Evolutionary conservation across 2,329 filamentous ascomycete species (phyloP).

Genomic region (Parastagonospora nodorum): DNA sequence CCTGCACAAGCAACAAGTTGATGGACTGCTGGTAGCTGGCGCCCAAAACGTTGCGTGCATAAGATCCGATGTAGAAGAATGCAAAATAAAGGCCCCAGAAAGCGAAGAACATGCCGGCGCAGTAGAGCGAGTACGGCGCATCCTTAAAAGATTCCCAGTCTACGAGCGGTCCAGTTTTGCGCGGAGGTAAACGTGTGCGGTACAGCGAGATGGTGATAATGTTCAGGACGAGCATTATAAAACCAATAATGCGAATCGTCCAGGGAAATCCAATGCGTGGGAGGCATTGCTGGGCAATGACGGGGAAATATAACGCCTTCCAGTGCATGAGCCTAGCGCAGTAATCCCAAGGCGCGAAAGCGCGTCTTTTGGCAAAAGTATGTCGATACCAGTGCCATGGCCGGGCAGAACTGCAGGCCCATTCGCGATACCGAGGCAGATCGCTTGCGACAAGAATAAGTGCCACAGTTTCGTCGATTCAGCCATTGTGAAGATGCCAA

Average conservation of each 20-base stretch:
- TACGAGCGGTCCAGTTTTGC: conserved; percentile 48
- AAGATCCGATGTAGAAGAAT: conserved; percentile 53
- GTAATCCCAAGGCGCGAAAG: conserved; percentile 37
- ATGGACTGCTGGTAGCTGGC: conserved; percentile 58
- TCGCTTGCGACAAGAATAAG: conserved; percentile 54
- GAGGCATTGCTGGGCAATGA: conserved; percentile 40
- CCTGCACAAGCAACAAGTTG: conserved; percentile 60
- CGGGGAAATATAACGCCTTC: conserved; percentile 37
- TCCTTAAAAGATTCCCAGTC: conserved; percentile 51
- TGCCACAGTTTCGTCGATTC: conserved; percentile 39
- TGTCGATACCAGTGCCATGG: conserved; percentile 57
- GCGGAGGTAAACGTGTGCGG: conserved; percentile 46
- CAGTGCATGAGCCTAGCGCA: conserved; percentile 33
- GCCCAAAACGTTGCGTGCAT: conserved; percentile 51
- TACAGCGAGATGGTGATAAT: conserved; percentile 40
- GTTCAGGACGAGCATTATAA: conserved; percentile 59
- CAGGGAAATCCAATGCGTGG: conserved; percentile 58
- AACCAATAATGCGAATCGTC: conserved; percentile 66
- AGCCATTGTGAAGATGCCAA: conserved; percentile 39
- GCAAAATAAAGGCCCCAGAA: conserved; percentile 50
- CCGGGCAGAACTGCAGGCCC: conserved; percentile 60
- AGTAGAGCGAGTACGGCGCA: conserved; percentile 45
- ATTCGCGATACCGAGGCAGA: conserved; percentile 60
- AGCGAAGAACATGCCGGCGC: conserved; percentile 42
- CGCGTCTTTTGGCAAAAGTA: conserved; percentile 39